Base-by-base conservation (phyloP, 1,284 basidiomycete genomes). In the Sutorius eximius region DNA sequence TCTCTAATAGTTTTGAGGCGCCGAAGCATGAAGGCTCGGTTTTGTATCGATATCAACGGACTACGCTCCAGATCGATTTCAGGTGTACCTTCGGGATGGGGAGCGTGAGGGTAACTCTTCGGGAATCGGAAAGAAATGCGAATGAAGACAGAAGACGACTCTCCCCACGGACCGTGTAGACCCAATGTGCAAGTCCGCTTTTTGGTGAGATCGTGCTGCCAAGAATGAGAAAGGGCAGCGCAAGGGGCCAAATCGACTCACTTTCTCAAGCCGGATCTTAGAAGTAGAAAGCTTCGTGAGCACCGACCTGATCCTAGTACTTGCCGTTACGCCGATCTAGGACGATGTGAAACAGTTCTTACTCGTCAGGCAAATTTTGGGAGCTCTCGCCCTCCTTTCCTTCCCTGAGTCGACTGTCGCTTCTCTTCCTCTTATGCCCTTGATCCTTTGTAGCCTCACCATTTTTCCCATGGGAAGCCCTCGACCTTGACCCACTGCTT, bases 121-220 rank as follows among this genome's bases (percentile, higher is more conserved):
- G 95, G 94, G 67, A 97, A 97, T 2, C 85, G 86, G 74, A 96
- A 95, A 6, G 91, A 89, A n/a, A 95, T 83, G 1, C 95, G 86
- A 51, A 96, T 85, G 74, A 92, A 94, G 20, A 71, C 71, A 29
- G 81, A 86, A 5, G 82, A 87, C 15, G 75, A 83, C 54, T 89
- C 88, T 11, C 92, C 93, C 93, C 94, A 96, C 1, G 93, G 94
- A 0, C 93, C 93, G 63, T 93, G 87, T 45, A 97, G 75, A 9
- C 92, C 90, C 51, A 97, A 80, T 2, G 92, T 95, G 61, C 92
- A 92, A 16, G 85, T 89, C 29, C 93, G 82, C 64, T 85, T 86
- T 66, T 89, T 92, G 5, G 80, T 80, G 41, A 95, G 74, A 57
- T 95, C 93, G 52, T 90, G 84, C 89, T 93, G 64, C 36, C 20